phyloP scores from a whole-genome alignment of 2,329 filamentous ascomycete species.

The Stemphylium beticola region DNA sequence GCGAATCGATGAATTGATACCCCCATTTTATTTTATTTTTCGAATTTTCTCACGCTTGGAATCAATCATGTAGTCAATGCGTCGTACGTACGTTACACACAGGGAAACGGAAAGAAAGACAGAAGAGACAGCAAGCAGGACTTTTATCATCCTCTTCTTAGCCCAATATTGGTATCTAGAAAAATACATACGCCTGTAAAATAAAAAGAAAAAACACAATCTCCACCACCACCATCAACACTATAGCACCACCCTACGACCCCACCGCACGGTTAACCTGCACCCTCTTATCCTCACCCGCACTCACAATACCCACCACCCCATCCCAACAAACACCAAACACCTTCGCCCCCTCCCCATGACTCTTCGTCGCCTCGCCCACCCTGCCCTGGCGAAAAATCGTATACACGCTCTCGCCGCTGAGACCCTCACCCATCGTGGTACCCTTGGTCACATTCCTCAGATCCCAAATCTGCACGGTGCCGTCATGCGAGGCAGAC shows the following conservation, averaged over 20 bases:
- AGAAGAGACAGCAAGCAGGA: too few species aligned
- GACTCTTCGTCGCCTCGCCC: constrained; percentile 59
- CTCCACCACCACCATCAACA: too few species aligned
- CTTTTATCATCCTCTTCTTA: too few species aligned
- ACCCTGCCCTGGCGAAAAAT: constrained; percentile 74
- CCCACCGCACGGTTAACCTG: constrained; percentile 72
- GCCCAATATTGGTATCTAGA: background rate
- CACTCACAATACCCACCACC: constrained; percentile 86
- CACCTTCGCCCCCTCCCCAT: constrained; percentile 87
- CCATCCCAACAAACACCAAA: constrained; percentile 87
- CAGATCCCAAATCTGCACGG: constrained; percentile 92
- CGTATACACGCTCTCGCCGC: constrained; percentile 75
- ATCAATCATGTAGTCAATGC: too few species aligned
- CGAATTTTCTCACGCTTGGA: too few species aligned
- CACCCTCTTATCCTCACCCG: constrained; percentile 90
- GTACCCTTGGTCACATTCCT: constrained; percentile 68
- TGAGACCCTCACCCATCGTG: constrained; percentile 56
- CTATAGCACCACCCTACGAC: constrained; percentile 4
- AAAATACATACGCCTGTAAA: constrained; percentile 1
- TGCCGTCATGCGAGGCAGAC: constrained; percentile 90
- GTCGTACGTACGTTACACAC: too few species aligned
- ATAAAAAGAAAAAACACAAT: too few species aligned
- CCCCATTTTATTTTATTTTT: too few species aligned
- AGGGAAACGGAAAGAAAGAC: too few species aligned
- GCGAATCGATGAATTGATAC: too few species aligned